A percentile compares a stretch with the other conserved stretches of the same genome.
These are phyloP conservation scores for Nigrospora osmanthi DNA, from an alignment of 2,329 filamentous ascomycete genomes.

Conservation along the genomic window DNA sequence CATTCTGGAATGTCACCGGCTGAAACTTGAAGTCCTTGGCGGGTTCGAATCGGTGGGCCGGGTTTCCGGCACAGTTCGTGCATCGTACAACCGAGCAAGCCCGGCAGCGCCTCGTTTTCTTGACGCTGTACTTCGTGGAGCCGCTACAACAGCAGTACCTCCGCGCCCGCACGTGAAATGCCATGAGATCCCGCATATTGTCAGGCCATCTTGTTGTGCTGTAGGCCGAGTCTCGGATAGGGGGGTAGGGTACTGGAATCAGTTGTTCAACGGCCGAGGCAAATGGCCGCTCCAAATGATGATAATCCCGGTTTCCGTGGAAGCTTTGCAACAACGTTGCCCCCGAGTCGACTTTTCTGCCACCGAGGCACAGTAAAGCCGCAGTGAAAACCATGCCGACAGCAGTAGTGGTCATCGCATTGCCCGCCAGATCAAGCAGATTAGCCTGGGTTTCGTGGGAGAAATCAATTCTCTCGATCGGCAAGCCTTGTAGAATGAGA, in stretches of 20 bases:
- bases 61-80: conserved; percentile 28
- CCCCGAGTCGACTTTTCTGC: neutral
- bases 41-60: conserved; percentile 19
- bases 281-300: too few relatives aligned
- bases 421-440: conserved; percentile 65
- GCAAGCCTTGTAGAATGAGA: conserved; percentile 61
- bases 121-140: conserved; percentile 19
- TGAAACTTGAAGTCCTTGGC: neutral
- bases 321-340: too few relatives aligned
- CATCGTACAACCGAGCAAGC: conserved; percentile 28
- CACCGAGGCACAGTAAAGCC: conserved; percentile 37
- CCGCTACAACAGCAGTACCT: conserved; percentile 27
- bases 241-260: too few relatives aligned
- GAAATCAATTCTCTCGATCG: conserved; percentile 53
- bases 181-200: too few relatives aligned
- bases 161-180: conserved; percentile 8
- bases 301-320: too few relatives aligned
- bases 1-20: neutral
- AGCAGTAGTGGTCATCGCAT: conserved; percentile 72
- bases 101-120: conserved; percentile 17
- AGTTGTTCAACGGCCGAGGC: too few relatives aligned
- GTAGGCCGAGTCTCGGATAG: too few relatives aligned
- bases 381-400: conserved; percentile 56
- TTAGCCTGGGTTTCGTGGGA: conserved; percentile 53
- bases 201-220: too few relatives aligned